Percentiles rank a stretch among this genome's conserved stretches.
These are phyloP conservation scores for Aspergillus versicolor DNA, from an alignment of 2,329 filamentous ascomycete genomes.

Conservation along the genomic window DNA sequence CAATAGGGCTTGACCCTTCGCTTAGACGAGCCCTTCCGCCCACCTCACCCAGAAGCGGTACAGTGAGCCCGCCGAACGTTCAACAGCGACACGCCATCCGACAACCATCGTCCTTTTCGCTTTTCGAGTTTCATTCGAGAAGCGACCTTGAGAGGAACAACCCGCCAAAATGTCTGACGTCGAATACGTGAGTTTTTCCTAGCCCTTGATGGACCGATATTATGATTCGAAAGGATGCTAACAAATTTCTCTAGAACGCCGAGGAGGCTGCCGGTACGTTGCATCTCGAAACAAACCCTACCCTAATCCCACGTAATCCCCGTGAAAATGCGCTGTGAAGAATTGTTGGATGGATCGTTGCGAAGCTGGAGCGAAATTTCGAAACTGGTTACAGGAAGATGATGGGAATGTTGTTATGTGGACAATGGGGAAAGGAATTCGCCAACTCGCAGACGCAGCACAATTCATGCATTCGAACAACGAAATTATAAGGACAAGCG, in stretches of 20 bases:
- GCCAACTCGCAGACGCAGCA: neutral
- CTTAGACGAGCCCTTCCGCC: constrained; percentile 43
- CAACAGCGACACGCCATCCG: constrained; percentile 37
- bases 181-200: constrained; percentile 71
- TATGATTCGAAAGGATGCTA: constrained; percentile 28
- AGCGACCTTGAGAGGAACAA: constrained; percentile 44
- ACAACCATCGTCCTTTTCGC: constrained; percentile 42
- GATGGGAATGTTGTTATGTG: constrained; percentile 9
- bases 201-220: neutral
- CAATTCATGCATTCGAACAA: constrained; percentile 11
- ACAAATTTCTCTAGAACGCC: constrained; percentile 67
- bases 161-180: constrained; percentile 78
- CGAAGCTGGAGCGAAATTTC: neutral
- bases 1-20: constrained; percentile 44
- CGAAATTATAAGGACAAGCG: constrained; percentile 10
- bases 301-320: constrained; percentile 5
- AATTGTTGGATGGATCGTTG: constrained; percentile 3
- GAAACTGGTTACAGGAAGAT: constrained; percentile 18
- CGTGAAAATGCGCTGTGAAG: constrained; percentile 3
- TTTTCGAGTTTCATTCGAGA: constrained; percentile 48
- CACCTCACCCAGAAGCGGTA: constrained; percentile 35
- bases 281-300: constrained; percentile 14
- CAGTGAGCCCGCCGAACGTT: constrained; percentile 28
- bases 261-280: constrained; percentile 84
- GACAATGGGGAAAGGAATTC: neutral